Evolutionary conservation across 495 filamentous ascomycete species (phyloP).

Genomic region (Penicillium waksmanii): DNA sequence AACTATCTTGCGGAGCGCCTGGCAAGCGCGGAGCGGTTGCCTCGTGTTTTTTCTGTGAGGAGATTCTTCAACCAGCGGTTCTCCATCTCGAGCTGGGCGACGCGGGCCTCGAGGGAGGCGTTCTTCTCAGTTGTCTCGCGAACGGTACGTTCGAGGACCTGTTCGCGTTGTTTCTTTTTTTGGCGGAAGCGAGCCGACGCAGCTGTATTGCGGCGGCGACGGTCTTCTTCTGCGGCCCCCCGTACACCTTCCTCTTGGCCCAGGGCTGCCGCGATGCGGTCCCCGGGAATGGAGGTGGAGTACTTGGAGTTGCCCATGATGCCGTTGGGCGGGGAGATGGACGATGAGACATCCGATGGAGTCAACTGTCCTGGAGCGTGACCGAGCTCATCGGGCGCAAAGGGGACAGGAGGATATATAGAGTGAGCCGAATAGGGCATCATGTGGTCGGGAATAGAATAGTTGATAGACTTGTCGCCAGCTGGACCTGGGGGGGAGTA

Average conservation of each 20-base stretch:
- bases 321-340: slow-evolving; percentile 53
- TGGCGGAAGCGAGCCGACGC: slow-evolving; percentile 93
- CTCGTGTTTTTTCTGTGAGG: slow-evolving; percentile 89
- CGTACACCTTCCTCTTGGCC: slow-evolving; percentile 59
- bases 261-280: slow-evolving; percentile 46
- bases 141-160: slow-evolving; percentile 84
- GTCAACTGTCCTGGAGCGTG: slow-evolving; percentile 44
- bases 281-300: slow-evolving; percentile 49
- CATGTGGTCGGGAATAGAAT: slow-evolving; percentile 48
- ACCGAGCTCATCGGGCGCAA: slow-evolving; percentile 46
- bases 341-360: slow-evolving; percentile 51
- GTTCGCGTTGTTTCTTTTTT: slow-evolving; percentile 99
- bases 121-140: slow-evolving; percentile 92
- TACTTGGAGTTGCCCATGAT: slow-evolving; percentile 51
- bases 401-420: slow-evolving; percentile 51
- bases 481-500: slow-evolving; percentile 32
- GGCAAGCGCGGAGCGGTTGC: slow-evolving; percentile 31
- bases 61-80: slow-evolving; percentile 96
- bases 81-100: slow-evolving; percentile 88
- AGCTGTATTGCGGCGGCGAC: slow-evolving; percentile 93
- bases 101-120: slow-evolving; percentile 72
- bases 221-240: slow-evolving; percentile 91
- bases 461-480: slow-evolving; percentile 50
- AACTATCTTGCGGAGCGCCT: slow-evolving; percentile 35
- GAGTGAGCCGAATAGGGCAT: slow-evolving; percentile 49